Evolutionary conservation across 2,329 filamentous ascomycete species (phyloP), one percentile per base, ranked within the genome.

Genomic region (Clarireedia paspali): DNA sequence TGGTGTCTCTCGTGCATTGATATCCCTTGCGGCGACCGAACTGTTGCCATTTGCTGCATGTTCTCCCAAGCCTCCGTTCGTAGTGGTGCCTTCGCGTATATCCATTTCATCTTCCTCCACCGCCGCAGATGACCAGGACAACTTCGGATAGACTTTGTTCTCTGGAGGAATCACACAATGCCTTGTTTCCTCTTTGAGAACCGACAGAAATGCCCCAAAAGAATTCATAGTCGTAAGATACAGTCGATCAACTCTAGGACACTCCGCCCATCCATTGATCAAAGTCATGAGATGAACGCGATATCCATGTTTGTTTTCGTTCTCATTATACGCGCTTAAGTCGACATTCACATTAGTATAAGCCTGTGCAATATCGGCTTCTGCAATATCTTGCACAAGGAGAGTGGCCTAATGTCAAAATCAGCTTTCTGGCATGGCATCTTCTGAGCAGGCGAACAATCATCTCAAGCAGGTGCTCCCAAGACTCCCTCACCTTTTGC

Each of bases 131-230:
- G 51, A 30, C 30, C 38, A 40, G 26, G 44, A 4, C 12, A 49
- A 46, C n/a, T 34, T 9, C 15, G 49, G 44, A 17, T 50, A 24
- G 12, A 51, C 23, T 6, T 47, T 36, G 10, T 20, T 44, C 5
- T 50, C 53, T 47, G 62, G 62, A 47, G 63, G 59, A 47, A 64
- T 64, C 1, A 45, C 47, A 23, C 49, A 59, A 14, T 54, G 38
- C 38, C 57, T 47, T 5, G 58, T 64, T 24, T 59, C 59, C 23
- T 59, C 57, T 47, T 60, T 62, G 38, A 66, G 59, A 4, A 15
- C 56, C 2, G 15, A 20, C 12, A 60, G 20, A 26, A 66, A 60
- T 6, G 15, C 20, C 6, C 15, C 6, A 40, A 64, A 64, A 4
- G 57, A 39, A 24, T 50, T 57, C 2, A 42, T 45, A n/a, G 23